These are phyloP conservation scores for Pisolithus tinctorius DNA, from an alignment of 768 basidiomycete species.

Conservation along the genomic window DNA sequence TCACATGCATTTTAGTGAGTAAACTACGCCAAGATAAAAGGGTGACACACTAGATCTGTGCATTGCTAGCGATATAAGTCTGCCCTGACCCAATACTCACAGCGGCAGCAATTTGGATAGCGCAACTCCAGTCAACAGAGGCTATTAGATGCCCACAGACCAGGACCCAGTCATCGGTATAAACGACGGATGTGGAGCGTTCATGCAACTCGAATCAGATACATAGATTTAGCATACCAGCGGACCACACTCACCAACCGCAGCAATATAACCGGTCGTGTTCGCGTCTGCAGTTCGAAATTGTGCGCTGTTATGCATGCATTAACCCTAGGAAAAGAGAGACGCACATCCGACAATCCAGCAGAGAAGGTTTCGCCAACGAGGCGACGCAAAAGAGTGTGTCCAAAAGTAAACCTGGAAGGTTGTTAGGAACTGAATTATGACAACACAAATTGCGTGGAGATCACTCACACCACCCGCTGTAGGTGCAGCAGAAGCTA, in stretches of 20 bases:
- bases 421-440: not conserved
- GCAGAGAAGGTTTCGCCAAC: conserved; percentile 40
- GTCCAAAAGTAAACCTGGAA: conserved; percentile 48
- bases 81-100: conserved; percentile 44
- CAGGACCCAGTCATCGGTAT: not conserved
- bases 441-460: not conserved
- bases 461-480: conserved; percentile 53
- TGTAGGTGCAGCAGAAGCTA: conserved; percentile 66
- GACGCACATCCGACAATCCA: conserved; percentile 50
- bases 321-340: not conserved
- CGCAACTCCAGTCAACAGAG: conserved; percentile 61
- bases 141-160: conserved; percentile 24
- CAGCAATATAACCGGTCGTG: conserved; percentile 44
- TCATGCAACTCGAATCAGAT: not conserved
- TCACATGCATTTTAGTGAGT: not conserved
- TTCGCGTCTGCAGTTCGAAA: conserved; percentile 33
- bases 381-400: conserved; percentile 34
- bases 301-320: not conserved
- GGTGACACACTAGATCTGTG: conserved; percentile 39
- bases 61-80: conserved; percentile 32
- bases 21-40: not conserved
- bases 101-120: conserved; percentile 60
- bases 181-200: not conserved
- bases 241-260: conserved; percentile 6
- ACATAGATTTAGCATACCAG: not conserved